phyloP scores from a whole-genome alignment of 2,329 filamentous ascomycete genomes.

The Sporothrix brunneoviolacea region DNA sequence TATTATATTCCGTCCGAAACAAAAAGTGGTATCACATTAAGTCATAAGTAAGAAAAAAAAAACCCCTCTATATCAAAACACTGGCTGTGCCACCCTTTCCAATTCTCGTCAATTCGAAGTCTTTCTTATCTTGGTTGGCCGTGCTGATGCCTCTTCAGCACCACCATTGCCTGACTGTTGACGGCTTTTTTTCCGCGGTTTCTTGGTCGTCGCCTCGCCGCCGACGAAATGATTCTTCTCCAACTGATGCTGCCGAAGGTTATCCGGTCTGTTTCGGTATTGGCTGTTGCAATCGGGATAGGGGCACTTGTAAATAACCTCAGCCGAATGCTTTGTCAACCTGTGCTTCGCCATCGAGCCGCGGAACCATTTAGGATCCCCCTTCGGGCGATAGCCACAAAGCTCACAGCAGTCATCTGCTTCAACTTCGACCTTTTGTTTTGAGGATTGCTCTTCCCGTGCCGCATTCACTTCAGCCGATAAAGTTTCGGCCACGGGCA shows the following conservation, averaged over 20 bases:
- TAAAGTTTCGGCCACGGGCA: too few relatives aligned
- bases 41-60: background rate
- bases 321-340: conserved; percentile 46
- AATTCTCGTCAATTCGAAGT: conserved; percentile 5
- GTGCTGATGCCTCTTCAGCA: conserved; percentile 30
- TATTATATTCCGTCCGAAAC: background rate
- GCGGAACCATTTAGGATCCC: conserved; percentile 51
- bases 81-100: background rate
- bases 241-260: conserved; percentile 49
- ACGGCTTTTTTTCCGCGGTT: conserved; percentile 12
- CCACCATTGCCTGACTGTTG: background rate
- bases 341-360: conserved; percentile 54
- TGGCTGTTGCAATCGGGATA: conserved; percentile 48
- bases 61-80: background rate
- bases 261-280: conserved; percentile 51
- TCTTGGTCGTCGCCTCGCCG: conserved; percentile 27
- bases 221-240: conserved; percentile 50
- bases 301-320: conserved; percentile 46
- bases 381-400: conserved; percentile 50
- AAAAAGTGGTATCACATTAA: too few relatives aligned
- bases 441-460: background rate
- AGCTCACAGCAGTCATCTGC: conserved; percentile 42
- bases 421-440: conserved; percentile 24
- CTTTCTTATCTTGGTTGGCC: conserved; percentile 44
- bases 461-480: background rate